Evolutionary conservation across 2,329 filamentous ascomycete genomes (phyloP).

Genomic region (Xylaria sp.): DNA sequence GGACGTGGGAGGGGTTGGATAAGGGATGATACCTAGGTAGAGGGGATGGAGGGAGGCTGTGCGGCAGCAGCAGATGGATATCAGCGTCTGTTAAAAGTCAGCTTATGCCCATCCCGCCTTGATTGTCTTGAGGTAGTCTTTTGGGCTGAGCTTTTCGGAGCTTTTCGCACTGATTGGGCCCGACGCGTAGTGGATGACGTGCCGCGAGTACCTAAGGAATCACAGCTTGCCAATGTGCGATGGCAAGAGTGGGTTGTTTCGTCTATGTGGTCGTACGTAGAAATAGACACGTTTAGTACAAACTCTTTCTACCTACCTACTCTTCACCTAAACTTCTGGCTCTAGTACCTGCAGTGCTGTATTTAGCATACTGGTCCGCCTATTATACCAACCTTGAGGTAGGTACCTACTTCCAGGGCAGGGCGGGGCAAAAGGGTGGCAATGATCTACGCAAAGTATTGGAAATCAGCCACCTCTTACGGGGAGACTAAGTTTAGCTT

Average conservation of each 20-base stretch:
- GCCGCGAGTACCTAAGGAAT: slow-evolving; percentile 27
- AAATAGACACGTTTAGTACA: slow-evolving; percentile 1
- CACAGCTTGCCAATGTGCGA: not conserved
- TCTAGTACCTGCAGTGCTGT: not conserved
- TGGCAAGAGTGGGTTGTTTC: not conserved
- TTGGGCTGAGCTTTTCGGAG: too few relatives aligned
- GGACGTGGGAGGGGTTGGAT: not conserved
- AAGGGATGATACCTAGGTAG: too few relatives aligned
- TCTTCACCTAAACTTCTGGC: too few relatives aligned
- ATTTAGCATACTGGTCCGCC: not conserved
- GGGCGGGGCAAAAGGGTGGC: slow-evolving; percentile 22
- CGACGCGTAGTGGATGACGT: slow-evolving; percentile 21
- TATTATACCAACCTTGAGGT: not conserved
- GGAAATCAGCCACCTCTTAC: too few relatives aligned
- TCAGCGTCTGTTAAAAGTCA: not conserved
- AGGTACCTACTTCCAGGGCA: too few relatives aligned
- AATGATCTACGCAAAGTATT: too few relatives aligned
- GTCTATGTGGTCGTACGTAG: not conserved
- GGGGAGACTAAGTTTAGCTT: too few relatives aligned
- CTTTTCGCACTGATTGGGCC: not conserved
- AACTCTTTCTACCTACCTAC: not conserved
- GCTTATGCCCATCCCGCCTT: not conserved
- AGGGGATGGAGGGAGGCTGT: not conserved
- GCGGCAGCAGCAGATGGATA: not conserved
- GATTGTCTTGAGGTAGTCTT: not conserved